Base-by-base conservation (phyloP, 106 monocot genomes). In the Ottelia alismoides region DNA sequence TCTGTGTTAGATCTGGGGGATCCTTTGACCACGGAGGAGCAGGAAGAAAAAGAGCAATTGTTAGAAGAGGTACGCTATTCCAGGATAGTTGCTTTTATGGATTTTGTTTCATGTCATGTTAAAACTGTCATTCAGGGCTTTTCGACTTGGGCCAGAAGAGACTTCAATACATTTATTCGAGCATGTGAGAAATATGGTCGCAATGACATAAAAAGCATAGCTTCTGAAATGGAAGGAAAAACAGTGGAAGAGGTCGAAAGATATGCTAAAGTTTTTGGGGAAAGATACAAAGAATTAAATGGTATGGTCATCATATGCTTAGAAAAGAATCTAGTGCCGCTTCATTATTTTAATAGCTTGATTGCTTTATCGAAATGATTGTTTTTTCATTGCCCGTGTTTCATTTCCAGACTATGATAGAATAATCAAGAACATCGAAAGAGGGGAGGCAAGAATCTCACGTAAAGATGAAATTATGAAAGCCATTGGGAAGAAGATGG, bases 391-490 rank as follows among this genome's bases (percentile, higher is more conserved):
- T 14, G 23, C 31, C 2, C 11, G 20, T 40, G 10, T 35, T 2
- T 10, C 22, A 23, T 14, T 26, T 52, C 30, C n/a, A 94, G 94
- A 94, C 47, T 94, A 84, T 80, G 94, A 94, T 32, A 69, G 94
- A 49, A 94, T 88, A 58, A 81, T 94, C 7, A 94, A 94, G 61
- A 94, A 76, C 11, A 94, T 94, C 76, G 94, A 94, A 76, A 84
- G 81, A 74, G 94, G 94, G 49, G 94, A 94, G 63, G 94, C 88
- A 43, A 78, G 94, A 47, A 88, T 94, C 0, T 71, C 80, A 2
- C 65, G 94, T 18, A 94, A 81, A 70, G 94, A 94, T 67, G 94
- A 94, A 62, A 94, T 94, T 70, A 94, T 88, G 88, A 84, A 74
- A 63, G 88, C 88, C 20, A 83, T 94, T 54, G 88, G 80, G 29